Evolutionary conservation across 2,329 filamentous ascomycete species (phyloP), one percentile per base, ranked within the genome.

Genomic region (Cytospora leucostoma): DNA sequence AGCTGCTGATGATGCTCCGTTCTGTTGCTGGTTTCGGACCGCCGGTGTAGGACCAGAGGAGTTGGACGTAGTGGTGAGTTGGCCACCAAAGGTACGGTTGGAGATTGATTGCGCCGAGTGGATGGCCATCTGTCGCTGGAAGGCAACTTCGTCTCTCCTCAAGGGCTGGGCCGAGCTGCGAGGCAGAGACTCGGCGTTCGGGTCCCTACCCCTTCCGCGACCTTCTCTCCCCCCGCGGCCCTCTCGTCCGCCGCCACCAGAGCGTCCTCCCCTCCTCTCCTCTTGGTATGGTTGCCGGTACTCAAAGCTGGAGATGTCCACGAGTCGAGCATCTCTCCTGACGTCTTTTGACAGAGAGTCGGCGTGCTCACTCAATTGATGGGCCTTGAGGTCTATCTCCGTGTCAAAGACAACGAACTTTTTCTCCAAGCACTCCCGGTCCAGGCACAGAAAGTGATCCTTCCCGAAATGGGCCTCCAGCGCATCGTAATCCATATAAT

Each of bases 391-490:
- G 71, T 99, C 95, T 81, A 99, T 88, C 71, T 97, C 92, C 0
- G 93, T 93, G 61, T 92, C 92, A 70, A 99, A 99, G 0, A 98
- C 95, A 35, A 98, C 90, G 73, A 98, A 97, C 74, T 97, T 98
- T 84, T 97, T 97, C 70, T 98, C 95, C 72, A 95, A 74, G 71
- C 95, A 99, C 72, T 97, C 93, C 60, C 84, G 82, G 70, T 99
- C 93, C 7, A 85, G 76, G 72, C 95, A 99, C 0, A 93, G 79
- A 72, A 88, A 97, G 75, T 99, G 95, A 63, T 95, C 93, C 68
- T 88, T 88, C 67, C 85, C 84, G 74, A 98, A 98, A 76, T 99
- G 95, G 44, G 87, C 80, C 72, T 96, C 93, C 3, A 99, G 80
- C 0, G 90, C 86, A 68, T 93, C 85, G 76, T 97, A 98, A 77